These are phyloP conservation scores for Cryomyces minteri DNA, from an alignment of 495 filamentous ascomycete genomes.

Conservation along the genomic window DNA sequence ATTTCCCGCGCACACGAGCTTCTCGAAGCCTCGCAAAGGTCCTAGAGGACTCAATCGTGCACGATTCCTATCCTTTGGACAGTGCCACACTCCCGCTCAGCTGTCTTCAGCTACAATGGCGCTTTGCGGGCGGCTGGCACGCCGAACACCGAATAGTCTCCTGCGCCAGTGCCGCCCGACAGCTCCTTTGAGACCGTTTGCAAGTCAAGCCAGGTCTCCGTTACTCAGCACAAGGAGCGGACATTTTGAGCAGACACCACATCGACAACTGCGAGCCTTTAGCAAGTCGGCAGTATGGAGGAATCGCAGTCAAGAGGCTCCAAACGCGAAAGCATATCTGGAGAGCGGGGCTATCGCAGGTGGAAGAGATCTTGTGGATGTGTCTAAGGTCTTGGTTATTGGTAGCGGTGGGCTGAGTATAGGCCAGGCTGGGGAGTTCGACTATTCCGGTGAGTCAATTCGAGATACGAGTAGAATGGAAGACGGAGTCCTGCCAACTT, in stretches of 20 bases:
- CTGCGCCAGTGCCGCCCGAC: neutral
- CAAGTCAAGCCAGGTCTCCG: neutral
- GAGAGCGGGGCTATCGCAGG: constrained; percentile 65
- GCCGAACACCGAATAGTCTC: neutral
- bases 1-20: too few species aligned
- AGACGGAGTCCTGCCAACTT: too few species aligned
- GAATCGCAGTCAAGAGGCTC: constrained; percentile 36
- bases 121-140: neutral
- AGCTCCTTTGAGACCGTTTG: neutral
- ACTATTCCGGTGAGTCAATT: constrained; percentile 67
- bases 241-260: neutral
- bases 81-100: too few species aligned
- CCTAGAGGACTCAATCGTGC: too few species aligned
- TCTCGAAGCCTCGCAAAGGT: too few species aligned
- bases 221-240: neutral
- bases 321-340: constrained; percentile 74
- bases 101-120: neutral
- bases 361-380: constrained; percentile 58
- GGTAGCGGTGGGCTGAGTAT: constrained; percentile 93
- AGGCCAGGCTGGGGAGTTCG: constrained; percentile 96
- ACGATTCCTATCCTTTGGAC: too few species aligned
- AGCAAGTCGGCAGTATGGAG: neutral
- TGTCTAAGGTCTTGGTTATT: constrained; percentile 96
- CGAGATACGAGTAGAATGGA: too few species aligned
- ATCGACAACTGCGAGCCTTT: neutral